These are phyloP conservation scores for Stachybotrys chartarum DNA, from an alignment of 2,329 filamentous ascomycete species.

Conservation along the genomic window DNA sequence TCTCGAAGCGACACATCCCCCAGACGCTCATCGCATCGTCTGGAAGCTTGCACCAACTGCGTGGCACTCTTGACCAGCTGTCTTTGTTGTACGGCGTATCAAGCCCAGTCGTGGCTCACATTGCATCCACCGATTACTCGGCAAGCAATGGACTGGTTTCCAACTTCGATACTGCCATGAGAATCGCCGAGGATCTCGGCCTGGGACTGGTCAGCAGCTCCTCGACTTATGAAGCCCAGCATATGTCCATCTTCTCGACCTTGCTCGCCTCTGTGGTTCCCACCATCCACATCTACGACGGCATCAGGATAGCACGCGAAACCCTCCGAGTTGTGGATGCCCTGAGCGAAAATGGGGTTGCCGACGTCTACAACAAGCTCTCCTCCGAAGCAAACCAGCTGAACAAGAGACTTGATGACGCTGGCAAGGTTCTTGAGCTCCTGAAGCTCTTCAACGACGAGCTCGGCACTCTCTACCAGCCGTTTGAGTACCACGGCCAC, in stretches of 20 bases:
- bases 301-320: conserved; percentile 74
- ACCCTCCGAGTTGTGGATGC: conserved; percentile 76
- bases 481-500: conserved; percentile 93
- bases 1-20: conserved; percentile 83
- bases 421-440: conserved; percentile 64
- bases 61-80: conserved; percentile 82
- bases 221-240: conserved; percentile 86
- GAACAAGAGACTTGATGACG: conserved; percentile 63
- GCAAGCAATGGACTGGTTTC: conserved; percentile 64
- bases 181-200: conserved; percentile 82
- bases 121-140: conserved; percentile 85
- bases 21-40: conserved; percentile 87
- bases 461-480: conserved; percentile 84
- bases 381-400: conserved; percentile 53
- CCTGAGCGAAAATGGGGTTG: conserved; percentile 64
- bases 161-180: conserved; percentile 77
- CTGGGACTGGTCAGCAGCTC: conserved; percentile 78
- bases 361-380: conserved; percentile 61
- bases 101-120: conserved; percentile 86
- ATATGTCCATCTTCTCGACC: conserved; percentile 87
- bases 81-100: conserved; percentile 85
- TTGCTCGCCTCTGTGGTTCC: conserved; percentile 71
- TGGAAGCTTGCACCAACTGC: conserved; percentile 71
- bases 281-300: conserved; percentile 85
- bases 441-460: conserved; percentile 77